phyloP scores from a whole-genome alignment of 805 yeast genomes.

The Wickerhamiella sergipiensis region DNA sequence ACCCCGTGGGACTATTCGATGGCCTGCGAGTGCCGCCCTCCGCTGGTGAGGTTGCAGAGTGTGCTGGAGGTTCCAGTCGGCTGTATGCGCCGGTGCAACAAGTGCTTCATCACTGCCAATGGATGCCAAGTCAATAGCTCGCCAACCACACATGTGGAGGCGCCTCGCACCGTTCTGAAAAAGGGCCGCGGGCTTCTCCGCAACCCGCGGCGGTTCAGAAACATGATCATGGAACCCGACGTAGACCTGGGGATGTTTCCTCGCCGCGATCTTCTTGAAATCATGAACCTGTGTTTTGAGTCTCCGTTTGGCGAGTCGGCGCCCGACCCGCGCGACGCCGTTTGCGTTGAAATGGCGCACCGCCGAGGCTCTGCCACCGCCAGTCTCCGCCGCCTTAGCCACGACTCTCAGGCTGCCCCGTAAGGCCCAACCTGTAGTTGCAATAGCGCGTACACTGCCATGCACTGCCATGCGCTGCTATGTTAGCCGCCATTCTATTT shows the following conservation, averaged over 20 bases:
- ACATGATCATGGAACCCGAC: slow-evolving; percentile 8
- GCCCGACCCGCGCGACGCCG: not conserved
- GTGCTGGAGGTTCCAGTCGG: not conserved
- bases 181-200: not conserved
- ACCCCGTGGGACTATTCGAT: not conserved
- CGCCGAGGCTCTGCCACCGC: not conserved
- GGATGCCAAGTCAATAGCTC: not conserved
- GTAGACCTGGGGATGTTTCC: slow-evolving; percentile 6
- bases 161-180: not conserved
- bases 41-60: not conserved
- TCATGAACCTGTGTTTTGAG: slow-evolving; percentile 14
- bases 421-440: no score
- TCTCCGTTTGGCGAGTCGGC: slow-evolving; percentile 10
- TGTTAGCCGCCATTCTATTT: no score
- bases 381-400: not conserved
- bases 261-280: slow-evolving; percentile 7
- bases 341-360: slow-evolving; percentile 2
- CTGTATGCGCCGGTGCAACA: not conserved
- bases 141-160: not conserved
- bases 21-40: not conserved
- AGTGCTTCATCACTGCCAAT: not conserved
- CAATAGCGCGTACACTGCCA: no score
- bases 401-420: no score
- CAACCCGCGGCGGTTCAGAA: slow-evolving; percentile 9
- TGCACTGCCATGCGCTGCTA: no score